Percentiles rank a stretch among this genome's conserved stretches.
Evolutionary conservation across 2,329 filamentous ascomycete genomes (phyloP).

Genomic region (Diaporthe citriasiana): DNA sequence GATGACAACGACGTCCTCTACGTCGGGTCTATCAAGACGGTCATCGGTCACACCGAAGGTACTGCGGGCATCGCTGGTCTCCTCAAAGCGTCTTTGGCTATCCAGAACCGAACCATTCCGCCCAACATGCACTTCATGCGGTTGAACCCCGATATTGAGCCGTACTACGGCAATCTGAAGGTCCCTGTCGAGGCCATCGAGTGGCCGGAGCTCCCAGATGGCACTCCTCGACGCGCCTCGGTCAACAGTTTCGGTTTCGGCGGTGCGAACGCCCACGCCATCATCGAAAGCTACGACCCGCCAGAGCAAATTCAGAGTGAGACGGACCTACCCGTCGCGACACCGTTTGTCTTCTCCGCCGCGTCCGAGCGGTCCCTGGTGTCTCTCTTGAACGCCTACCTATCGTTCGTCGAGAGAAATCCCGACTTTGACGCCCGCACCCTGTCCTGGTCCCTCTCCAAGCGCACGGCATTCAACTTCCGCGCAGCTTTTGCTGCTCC

Average conservation of each 20-base stretch:
- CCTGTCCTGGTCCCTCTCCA: constrained; percentile 20
- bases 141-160: constrained; percentile 53
- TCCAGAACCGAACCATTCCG: constrained; percentile 54
- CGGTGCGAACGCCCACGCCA: constrained; percentile 35
- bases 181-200: constrained; percentile 20
- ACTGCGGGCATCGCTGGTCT: constrained; percentile 58
- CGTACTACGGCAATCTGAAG: constrained; percentile 48
- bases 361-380: constrained; percentile 46
- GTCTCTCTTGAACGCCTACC: constrained; percentile 45
- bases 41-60: constrained; percentile 59
- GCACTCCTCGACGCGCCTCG: constrained; percentile 29
- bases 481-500: constrained; percentile 40
- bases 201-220: constrained; percentile 28
- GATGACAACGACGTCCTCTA: constrained; percentile 42
- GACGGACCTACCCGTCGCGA: constrained; percentile 26
- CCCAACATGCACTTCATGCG: constrained; percentile 55
- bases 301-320: constrained; percentile 26
- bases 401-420: constrained; percentile 43
- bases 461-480: constrained; percentile 31
- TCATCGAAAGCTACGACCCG: constrained; percentile 32
- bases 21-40: constrained; percentile 52
- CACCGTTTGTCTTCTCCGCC: constrained; percentile 51
- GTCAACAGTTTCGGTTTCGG: constrained; percentile 42
- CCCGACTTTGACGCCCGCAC: constrained; percentile 19
- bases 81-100: constrained; percentile 53